Percentiles rank a stretch among this genome's conserved stretches.
phyloP scores from a whole-genome alignment of 2,329 filamentous ascomycete genomes.

The Corniculantispora saksenae region DNA sequence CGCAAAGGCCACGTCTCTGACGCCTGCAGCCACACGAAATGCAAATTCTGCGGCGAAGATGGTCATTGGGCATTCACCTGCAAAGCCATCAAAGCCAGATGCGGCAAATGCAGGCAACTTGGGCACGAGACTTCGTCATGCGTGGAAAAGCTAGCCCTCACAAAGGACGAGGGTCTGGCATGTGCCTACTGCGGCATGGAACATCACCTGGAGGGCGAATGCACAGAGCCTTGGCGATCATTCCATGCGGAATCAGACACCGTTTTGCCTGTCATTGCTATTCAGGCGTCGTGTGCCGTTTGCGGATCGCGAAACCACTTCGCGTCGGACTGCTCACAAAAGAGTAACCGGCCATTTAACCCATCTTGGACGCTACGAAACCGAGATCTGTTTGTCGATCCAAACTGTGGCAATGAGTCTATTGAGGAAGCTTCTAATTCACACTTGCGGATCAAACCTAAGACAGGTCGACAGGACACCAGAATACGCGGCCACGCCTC shows the following conservation, averaged over 20 bases:
- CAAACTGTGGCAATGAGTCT: constrained; percentile 39
- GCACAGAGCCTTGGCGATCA: constrained; percentile 62
- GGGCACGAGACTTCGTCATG: constrained; percentile 59
- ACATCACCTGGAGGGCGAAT: constrained; percentile 61
- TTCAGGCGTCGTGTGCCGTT: constrained; percentile 55
- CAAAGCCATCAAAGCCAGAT: constrained; percentile 48
- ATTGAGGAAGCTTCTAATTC: constrained; percentile 35
- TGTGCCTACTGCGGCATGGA: constrained; percentile 62
- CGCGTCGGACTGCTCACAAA: constrained; percentile 53
- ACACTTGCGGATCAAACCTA: constrained; percentile 27
- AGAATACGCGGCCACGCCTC: constrained; percentile 37
- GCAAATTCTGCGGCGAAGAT: constrained; percentile 48
- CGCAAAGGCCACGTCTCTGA: constrained; percentile 46
- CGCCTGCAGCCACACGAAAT: constrained; percentile 48
- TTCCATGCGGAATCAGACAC: constrained; percentile 45
- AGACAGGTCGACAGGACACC: constrained; percentile 29
- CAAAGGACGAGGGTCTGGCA: constrained; percentile 54
- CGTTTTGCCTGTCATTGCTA: constrained; percentile 49
- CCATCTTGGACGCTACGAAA: constrained; percentile 57
- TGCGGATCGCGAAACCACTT: constrained; percentile 59
- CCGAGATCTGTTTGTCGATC: constrained; percentile 51
- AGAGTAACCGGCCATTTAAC: constrained; percentile 28
- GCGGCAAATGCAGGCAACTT: constrained; percentile 61
- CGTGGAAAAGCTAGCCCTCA: constrained; percentile 54
- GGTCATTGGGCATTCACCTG: constrained; percentile 54